Conservation (phyloP, 352 stramenopile species). For the Globisporangium acanthophoron region DNA sequence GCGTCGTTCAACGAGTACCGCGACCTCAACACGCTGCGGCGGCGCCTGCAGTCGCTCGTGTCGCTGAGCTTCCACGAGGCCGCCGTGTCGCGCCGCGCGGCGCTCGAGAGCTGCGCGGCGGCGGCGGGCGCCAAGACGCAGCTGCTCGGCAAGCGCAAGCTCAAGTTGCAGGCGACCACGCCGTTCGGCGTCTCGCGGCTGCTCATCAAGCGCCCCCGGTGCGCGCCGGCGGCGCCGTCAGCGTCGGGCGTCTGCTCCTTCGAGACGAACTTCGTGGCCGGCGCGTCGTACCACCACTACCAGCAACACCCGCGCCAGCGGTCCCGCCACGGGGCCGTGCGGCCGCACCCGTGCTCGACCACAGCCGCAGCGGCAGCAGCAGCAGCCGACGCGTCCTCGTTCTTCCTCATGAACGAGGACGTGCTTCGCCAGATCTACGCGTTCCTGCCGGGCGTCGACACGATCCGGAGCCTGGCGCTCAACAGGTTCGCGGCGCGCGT, state of each 20-base stretch:
- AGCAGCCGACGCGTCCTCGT: constrained; percentile 18
- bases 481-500: constrained; percentile 59
- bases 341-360: background rate
- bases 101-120: constrained; percentile 15
- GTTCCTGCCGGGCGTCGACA: constrained; percentile 62
- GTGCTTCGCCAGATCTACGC: constrained; percentile 61
- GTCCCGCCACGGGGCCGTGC: no score
- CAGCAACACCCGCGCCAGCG: constrained; percentile 6
- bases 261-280: constrained; percentile 14
- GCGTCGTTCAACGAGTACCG: constrained; percentile 84
- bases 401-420: constrained; percentile 73
- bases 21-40: constrained; percentile 76
- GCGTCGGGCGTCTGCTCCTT: background rate
- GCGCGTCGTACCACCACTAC: constrained; percentile 10
- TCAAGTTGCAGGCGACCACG: constrained; percentile 19
- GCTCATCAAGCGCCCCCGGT: constrained; percentile 47
- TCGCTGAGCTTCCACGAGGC: constrained; percentile 86
- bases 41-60: constrained; percentile 77
- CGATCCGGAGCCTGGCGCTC: constrained; percentile 48
- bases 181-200: constrained; percentile 61
- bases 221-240: constrained; percentile 10
- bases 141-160: constrained; percentile 49
- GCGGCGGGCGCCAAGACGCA: constrained; percentile 6
- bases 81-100: constrained; percentile 46
- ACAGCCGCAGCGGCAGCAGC: background rate